Evolutionary conservation across 2,329 filamentous ascomycete species (phyloP).

Genomic region (Epicoccum nigrum): DNA sequence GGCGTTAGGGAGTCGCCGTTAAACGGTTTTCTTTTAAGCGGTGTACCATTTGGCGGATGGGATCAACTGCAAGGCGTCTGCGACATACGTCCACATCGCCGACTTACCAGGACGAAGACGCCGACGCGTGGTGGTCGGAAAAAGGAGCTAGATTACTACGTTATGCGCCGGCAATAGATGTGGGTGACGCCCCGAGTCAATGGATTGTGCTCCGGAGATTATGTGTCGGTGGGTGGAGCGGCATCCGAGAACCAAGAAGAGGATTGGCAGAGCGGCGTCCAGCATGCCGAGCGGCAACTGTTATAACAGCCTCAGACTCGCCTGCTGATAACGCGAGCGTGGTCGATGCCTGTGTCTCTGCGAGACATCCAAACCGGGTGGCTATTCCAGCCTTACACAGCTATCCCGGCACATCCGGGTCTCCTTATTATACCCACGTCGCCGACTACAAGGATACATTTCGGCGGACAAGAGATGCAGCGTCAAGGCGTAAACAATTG

Average conservation of each 20-base stretch:
- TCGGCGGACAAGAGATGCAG: neutral
- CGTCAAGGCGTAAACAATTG: neutral
- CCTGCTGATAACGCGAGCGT: neutral
- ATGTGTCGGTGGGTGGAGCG: constrained; percentile 3
- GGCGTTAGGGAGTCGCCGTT: constrained; percentile 9
- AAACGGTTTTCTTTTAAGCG: neutral
- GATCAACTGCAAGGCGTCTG: neutral
- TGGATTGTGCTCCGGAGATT: constrained; percentile 13
- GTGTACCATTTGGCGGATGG: neutral
- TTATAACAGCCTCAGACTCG: neutral
- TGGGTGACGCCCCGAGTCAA: constrained; percentile 1
- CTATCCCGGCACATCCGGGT: neutral
- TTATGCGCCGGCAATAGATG: constrained; percentile 2
- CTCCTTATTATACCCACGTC: neutral
- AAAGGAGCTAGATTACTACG: neutral
- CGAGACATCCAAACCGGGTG: too few species aligned
- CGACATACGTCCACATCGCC: constrained; percentile 5
- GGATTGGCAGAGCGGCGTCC: neutral
- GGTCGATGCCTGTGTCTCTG: neutral
- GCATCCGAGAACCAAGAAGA: neutral
- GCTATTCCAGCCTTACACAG: neutral
- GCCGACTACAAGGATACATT: constrained; percentile 2
- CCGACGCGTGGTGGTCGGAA: neutral
- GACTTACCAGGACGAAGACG: constrained; percentile 2
- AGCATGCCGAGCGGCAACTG: neutral